phyloP scores from a whole-genome alignment of 192 early-diverging fungal species.

The Globomyces pollinis-pini region DNA sequence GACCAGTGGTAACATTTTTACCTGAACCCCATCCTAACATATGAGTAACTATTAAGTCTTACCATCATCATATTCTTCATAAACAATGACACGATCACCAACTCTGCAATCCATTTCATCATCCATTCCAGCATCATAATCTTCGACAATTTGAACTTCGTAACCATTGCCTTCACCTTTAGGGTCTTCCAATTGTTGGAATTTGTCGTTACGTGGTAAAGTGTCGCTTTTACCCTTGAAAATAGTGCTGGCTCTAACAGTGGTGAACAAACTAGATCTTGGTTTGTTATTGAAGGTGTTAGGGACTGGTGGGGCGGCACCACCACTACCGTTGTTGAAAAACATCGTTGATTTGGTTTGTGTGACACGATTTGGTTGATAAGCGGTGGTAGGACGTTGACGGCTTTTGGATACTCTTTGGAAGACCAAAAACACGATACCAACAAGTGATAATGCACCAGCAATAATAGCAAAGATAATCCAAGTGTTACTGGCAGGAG shows the following conservation, averaged over 20 bases:
- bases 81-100: slow-evolving; percentile 3
- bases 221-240: neutral
- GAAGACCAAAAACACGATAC: slow-evolving; percentile 1
- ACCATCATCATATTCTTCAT: slow-evolving; percentile 14
- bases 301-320: neutral
- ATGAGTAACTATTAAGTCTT: neutral
- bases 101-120: slow-evolving; percentile 8
- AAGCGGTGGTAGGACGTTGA: neutral
- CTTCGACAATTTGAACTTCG: slow-evolving; percentile 11
- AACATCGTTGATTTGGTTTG: neutral
- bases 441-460: neutral
- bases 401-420: slow-evolving; percentile 2
- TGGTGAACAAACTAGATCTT: slow-evolving; percentile 16
- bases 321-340: neutral
- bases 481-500: slow-evolving; percentile 3
- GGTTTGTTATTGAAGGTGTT: neutral
- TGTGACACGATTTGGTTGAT: neutral
- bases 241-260: slow-evolving; percentile 9
- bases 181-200: neutral
- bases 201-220: neutral
- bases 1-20: slow-evolving; percentile 5
- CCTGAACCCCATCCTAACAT: slow-evolving; percentile 8
- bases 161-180: neutral
- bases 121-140: slow-evolving; percentile 14
- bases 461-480: slow-evolving; percentile 8